These are phyloP conservation scores for Penicillium aurantiogriseum DNA, from an alignment of 2,329 filamentous ascomycete species.

Conservation along the genomic window DNA sequence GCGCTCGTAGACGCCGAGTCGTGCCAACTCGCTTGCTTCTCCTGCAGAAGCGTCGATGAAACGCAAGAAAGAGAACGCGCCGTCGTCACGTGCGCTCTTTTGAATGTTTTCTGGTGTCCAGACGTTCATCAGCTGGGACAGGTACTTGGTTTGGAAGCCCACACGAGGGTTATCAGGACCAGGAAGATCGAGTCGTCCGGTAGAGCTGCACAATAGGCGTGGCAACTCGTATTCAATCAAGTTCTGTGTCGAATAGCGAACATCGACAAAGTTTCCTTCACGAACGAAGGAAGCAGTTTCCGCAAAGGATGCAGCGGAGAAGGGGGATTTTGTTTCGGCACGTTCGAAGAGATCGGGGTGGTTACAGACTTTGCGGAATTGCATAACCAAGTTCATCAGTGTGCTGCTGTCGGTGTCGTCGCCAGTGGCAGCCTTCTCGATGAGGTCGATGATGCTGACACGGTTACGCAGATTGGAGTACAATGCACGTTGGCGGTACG, in stretches of 20 bases:
- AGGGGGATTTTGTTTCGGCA: conserved; percentile 83
- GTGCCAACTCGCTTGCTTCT: conserved; percentile 70
- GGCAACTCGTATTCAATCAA: conserved; percentile 82
- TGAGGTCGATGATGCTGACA: conserved; percentile 97
- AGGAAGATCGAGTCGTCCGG: conserved; percentile 71
- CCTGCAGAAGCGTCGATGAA: conserved; percentile 75
- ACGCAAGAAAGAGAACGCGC: conserved; percentile 83
- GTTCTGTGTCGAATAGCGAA: conserved; percentile 85
- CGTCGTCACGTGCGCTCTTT: conserved; percentile 58
- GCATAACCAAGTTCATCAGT: conserved; percentile 99
- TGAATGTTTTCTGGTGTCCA: conserved; percentile 79
- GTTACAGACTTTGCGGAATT: conserved; percentile 99
- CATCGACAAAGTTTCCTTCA: conserved; percentile 74
- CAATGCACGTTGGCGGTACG: conserved; percentile 90
- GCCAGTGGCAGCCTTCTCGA: conserved; percentile 92
- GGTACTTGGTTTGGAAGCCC: conserved; percentile 75
- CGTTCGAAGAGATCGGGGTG: conserved; percentile 96
- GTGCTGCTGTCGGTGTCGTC: conserved; percentile 94
- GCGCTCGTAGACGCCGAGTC: conserved; percentile 70
- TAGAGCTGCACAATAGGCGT: conserved; percentile 75
- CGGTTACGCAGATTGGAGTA: conserved; percentile 92
- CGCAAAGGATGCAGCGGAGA: conserved; percentile 80
- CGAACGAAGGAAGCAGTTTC: conserved; percentile 94
- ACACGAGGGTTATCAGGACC: conserved; percentile 70
- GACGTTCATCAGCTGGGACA: conserved; percentile 83